These are phyloP conservation scores for Passalora sequoiae DNA, from an alignment of 2,329 filamentous ascomycete genomes.

Conservation along the genomic window DNA sequence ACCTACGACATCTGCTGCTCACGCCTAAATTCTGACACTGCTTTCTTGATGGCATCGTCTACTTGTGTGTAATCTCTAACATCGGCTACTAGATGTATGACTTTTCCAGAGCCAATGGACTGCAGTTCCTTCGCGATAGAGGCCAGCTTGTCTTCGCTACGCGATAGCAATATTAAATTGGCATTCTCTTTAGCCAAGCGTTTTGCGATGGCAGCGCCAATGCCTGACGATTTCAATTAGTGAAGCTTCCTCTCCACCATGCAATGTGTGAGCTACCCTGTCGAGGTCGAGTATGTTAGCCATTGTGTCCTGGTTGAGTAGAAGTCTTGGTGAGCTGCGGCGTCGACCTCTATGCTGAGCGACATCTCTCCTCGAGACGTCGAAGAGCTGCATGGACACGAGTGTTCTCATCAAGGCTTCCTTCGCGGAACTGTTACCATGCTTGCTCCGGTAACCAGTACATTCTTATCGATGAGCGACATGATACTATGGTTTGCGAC, in stretches of 20 bases:
- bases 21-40: slow-evolving; percentile 25
- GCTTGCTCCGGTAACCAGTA: slow-evolving; percentile 21
- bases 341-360: too few relatives aligned
- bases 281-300: too few relatives aligned
- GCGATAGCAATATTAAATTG: slow-evolving; percentile 42
- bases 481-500: not conserved
- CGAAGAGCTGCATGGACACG: too few relatives aligned
- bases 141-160: slow-evolving; percentile 33
- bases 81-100: slow-evolving; percentile 32
- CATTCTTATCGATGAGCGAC: slow-evolving; percentile 19
- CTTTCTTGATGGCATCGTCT: slow-evolving; percentile 30
- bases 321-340: too few relatives aligned
- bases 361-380: too few relatives aligned
- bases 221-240: too few relatives aligned
- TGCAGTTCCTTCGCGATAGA: slow-evolving; percentile 20
- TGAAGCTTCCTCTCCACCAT: too few relatives aligned
- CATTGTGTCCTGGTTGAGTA: too few relatives aligned
- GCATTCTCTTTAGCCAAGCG: slow-evolving; percentile 38
- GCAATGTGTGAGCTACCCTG: too few relatives aligned
- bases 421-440: too few relatives aligned
- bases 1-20: not conserved
- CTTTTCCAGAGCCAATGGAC: slow-evolving; percentile 10
- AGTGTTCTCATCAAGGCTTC: too few relatives aligned
- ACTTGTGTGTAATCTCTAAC: slow-evolving; percentile 31
- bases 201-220: slow-evolving; percentile 43